Base-by-base conservation (phyloP, 2,329 filamentous ascomycete species). In the Beauveria sp. region DNA sequence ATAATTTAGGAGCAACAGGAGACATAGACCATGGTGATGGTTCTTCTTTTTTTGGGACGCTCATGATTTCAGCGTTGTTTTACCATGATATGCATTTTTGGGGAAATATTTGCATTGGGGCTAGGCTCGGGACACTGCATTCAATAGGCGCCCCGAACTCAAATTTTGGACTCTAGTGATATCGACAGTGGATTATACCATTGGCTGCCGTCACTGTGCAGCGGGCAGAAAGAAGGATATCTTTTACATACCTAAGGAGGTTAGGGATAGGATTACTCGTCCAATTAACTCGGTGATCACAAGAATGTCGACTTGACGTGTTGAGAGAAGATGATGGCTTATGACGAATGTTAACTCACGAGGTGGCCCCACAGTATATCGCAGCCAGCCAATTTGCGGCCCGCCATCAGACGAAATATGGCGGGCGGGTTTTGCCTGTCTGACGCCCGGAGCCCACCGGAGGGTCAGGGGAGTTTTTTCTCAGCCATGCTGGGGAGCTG, bases 381-480 rank as follows among this genome's bases (percentile, higher is more conserved):
- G 28, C 52, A 43, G 42, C 55, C 52, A 43, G 42, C 55, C 55
- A 38, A 58, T 50, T 26, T 16, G 46, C 46, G 46, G 46, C 51
- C 20, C 46, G 34, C 14, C 42, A 59, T 59, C 55, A 46, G 55
- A 59, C 55, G 55, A 59, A 58, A 57, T 57, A 51, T 52, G 22
- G 53, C 42, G 20, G 24, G 55, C 59, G 59, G 59, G 45, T 56
- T 54, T 43, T 51, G 51, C 45, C 59, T 28, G 31, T 40, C 48
- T 53, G 38, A 26, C 43, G 59, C 43, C 51, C 59, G 60, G 60
- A 56, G 52, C 59, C 43, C 51, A 55, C 51, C 51, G 60, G 53
- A 62, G 60, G 60, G 60, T 62, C 60, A 62, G 60, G 60, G 60
- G 52, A 62, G 52, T 62, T 62, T 57, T 52, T 46, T 50, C 24